Base-by-base conservation (phyloP, 306 rosid genomes). In the Malus asiatica region DNA sequence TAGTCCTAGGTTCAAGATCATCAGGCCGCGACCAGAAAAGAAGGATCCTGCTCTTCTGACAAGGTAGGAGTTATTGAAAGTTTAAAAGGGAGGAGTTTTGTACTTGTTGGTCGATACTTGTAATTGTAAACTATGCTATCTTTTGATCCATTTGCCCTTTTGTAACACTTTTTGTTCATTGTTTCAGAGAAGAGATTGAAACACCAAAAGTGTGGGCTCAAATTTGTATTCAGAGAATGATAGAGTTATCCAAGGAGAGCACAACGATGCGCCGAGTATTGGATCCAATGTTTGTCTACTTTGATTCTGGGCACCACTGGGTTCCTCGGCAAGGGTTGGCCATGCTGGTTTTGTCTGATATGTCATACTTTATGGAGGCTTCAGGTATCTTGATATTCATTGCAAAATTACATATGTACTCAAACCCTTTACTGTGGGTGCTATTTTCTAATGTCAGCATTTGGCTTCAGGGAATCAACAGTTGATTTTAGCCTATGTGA, bases 251-350 rank as follows among this genome's bases (percentile, higher is more conserved):
- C 22, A 89, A 90, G 88, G 99, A 95, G 87, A 90, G 93, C 89
- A 87, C 97, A 69, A 90, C 99, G 71, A 88, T 92, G 92, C 98
- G 96, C 30, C 86, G 88, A 61, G 88, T 92, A 55, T 80, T 96
- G 83, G 99, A 96, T 84, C 99, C 93, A 30, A 87, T 90, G 96
- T 89, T 96, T 81, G 77, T 85, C 74, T 92, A 88, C 85, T 96
- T 96, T 29, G 99, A 96, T 82, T 87, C 88, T 45, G 89, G 90
- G 71, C 86, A 80, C 22, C 96, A 88, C 20, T 96, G 99, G 99
- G 78, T 73, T 73, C 82, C 98, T 69, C 86, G 65, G 73, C 89
- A 84, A 70, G 97, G 98, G 80, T 77, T 92, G 79, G 99, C 97
- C 72, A 55, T 88, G 84, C 72, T 81, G 85, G 91, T 92, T 81